Percentiles rank a stretch among this genome's conserved stretches.
Conservation (phyloP, 2,329 filamentous ascomycete species). For the Hyphodiscus sp. region DNA sequence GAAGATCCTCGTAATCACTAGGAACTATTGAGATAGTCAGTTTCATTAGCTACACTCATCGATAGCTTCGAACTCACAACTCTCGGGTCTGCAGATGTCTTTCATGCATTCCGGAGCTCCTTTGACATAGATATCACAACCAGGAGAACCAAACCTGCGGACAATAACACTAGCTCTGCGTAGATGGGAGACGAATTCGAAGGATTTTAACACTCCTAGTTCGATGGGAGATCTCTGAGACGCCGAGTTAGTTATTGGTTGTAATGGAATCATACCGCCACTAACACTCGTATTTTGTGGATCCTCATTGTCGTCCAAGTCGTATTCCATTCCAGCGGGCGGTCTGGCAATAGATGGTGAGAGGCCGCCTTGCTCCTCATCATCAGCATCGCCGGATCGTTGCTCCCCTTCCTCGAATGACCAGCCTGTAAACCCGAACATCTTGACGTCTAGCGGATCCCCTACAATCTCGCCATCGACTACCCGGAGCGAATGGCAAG, state of each 20-base stretch:
- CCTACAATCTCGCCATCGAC: conserved; percentile 87
- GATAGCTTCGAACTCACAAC: conserved; percentile 48
- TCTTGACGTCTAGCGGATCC: conserved; percentile 92
- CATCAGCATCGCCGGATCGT: conserved; percentile 54
- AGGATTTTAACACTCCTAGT: conserved; percentile 82
- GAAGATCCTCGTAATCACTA: conserved; percentile 78
- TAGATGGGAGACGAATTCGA: conserved; percentile 92
- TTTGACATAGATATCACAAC: conserved; percentile 87
- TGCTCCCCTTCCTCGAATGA: conserved; percentile 83
- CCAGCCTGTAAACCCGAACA: conserved; percentile 97
- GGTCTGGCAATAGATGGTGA: conserved; percentile 86
- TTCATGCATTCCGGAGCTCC: conserved; percentile 95
- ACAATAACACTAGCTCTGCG: conserved; percentile 90
- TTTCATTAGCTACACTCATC: not conserved
- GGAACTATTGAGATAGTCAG: conserved; percentile 50
- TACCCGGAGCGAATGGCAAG: conserved; percentile 83
- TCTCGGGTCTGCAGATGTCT: conserved; percentile 80
- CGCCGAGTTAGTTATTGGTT: not conserved
- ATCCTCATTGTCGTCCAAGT: conserved; percentile 43
- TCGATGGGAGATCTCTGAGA: conserved; percentile 55
- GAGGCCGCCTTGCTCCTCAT: conserved; percentile 69
- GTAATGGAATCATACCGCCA: conserved; percentile 8
- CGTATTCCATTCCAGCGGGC: conserved; percentile 54
- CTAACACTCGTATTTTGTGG: conserved; percentile 21
- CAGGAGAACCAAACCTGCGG: conserved; percentile 76